Conservation (phyloP, 2,329 filamentous ascomycete species). For the Nemania abortiva region DNA sequence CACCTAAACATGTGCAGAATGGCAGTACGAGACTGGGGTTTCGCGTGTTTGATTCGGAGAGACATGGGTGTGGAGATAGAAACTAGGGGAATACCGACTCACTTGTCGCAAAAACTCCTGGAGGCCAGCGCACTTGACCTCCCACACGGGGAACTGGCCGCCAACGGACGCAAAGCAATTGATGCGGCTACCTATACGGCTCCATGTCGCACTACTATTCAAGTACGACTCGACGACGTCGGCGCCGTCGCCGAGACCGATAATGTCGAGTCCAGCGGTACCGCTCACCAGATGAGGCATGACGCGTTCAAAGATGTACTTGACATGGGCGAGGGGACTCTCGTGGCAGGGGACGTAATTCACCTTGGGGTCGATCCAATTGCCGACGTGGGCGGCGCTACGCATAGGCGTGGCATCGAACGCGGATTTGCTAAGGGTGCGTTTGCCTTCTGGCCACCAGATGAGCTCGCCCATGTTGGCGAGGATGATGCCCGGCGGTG, state of each 20-base stretch:
- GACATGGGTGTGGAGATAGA: not conserved
- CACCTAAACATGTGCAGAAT: not conserved
- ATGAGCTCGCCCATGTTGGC: conserved; percentile 82
- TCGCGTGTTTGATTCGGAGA: not conserved
- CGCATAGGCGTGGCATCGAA: conserved; percentile 71
- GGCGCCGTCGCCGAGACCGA: conserved; percentile 77
- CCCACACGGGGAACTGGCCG: conserved; percentile 55
- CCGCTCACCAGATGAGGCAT: conserved; percentile 62
- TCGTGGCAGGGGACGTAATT: conserved; percentile 75
- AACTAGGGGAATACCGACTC: conserved; percentile 41
- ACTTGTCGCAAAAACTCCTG: conserved; percentile 65
- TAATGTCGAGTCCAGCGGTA: conserved; percentile 72
- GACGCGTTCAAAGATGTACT: conserved; percentile 74
- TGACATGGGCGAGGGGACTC: conserved; percentile 70
- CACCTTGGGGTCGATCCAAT: conserved; percentile 62
- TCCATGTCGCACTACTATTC: conserved; percentile 65
- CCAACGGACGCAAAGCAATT: conserved; percentile 65
- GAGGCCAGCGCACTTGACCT: conserved; percentile 60
- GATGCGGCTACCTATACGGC: conserved; percentile 57
- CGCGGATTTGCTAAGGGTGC: conserved; percentile 68
- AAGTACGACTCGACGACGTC: conserved; percentile 70
- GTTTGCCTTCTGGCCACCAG: conserved; percentile 76
- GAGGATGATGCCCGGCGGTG: conserved; percentile 73
- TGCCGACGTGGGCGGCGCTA: conserved; percentile 70
- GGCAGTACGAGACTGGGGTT: too few species aligned